Base-by-base conservation (phyloP, 306 rosid species). In the Erythrophleum fordii region DNA sequence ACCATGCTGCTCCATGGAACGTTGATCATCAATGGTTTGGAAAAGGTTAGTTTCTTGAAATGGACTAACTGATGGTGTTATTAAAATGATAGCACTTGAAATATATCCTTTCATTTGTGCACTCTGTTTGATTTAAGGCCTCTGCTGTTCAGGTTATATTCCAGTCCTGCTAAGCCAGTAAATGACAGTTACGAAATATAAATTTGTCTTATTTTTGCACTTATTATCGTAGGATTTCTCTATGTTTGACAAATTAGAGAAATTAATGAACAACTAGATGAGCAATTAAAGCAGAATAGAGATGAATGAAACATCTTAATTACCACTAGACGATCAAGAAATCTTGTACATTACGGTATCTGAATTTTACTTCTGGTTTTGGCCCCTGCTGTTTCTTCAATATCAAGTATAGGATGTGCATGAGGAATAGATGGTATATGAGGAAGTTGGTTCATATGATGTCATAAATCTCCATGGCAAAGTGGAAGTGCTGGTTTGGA, bases 401-500 rank as follows among this genome's bases (percentile, higher is more conserved):
- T 41, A 52, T 58, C 81, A 77, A 58, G 18, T 73, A 58, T 34
- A 76, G 81, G 83, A 76, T 62, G 68, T 72, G n/a, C 42, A 42
- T 76, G 73, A 66, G 62, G 77, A 82, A 65, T 18, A 72, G 39
- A 65, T 61, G 77, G 77, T 77, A 60, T 44, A 35, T 62, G 81
- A 81, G 80, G 67, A 56, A 44, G 62, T 60, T 37, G 31, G 80
- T 82, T 82, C 67, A 83, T 37, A 52, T 72, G 90, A 62, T 55
- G 79, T 71, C 76, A 70, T 61, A 73, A 34, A 55, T 84, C 58
- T 59, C 59, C 81, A 94, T 94, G 98, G 89, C 83, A 69, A 92
- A 88, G 85, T 81, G 61, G 77, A 87, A 80, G 76, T 73, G 92
- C 87, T 92, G 93, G 97, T 81, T 94, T 83, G 90, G 90, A 61